phyloP scores from a whole-genome alignment of 805 yeast species.

The Isabelozyma heimii region DNA sequence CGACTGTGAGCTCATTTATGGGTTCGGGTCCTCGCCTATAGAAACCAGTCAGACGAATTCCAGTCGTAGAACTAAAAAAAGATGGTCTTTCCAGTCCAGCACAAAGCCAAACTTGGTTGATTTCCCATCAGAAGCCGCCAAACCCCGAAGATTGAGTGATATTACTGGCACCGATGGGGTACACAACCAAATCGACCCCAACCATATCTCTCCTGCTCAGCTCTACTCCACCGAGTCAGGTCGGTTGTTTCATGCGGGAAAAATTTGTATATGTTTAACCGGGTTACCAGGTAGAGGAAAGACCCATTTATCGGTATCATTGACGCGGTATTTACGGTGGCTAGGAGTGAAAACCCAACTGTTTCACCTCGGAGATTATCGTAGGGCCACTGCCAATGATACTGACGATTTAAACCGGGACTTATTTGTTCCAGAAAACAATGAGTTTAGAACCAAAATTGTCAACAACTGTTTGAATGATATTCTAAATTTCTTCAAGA shows the following conservation, averaged over 20 bases:
- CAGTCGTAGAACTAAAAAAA: slow-evolving; percentile 34
- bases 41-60: slow-evolving; percentile 21
- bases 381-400: slow-evolving; percentile 45
- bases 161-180: slow-evolving; percentile 52
- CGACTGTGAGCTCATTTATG: slow-evolving; percentile 32
- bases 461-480: slow-evolving; percentile 66
- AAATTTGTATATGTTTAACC: slow-evolving; percentile 79
- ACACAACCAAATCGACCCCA: slow-evolving; percentile 58
- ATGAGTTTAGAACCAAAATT: slow-evolving; percentile 53
- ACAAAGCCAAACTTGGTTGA: slow-evolving; percentile 37
- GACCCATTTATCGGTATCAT: slow-evolving; percentile 86
- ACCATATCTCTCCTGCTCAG: slow-evolving; percentile 86
- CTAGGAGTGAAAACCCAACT: slow-evolving; percentile 90
- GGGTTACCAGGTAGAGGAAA: slow-evolving; percentile 97
- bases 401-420: slow-evolving; percentile 60
- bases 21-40: slow-evolving; percentile 36
- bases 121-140: slow-evolving; percentile 22
- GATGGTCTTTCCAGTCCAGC: slow-evolving; percentile 43
- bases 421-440: slow-evolving; percentile 54
- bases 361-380: slow-evolving; percentile 89
- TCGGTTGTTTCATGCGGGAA: slow-evolving; percentile 91
- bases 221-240: slow-evolving; percentile 91
- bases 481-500: slow-evolving; percentile 65
- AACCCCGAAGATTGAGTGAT: slow-evolving; percentile 36
- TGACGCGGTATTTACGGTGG: slow-evolving; percentile 93